Percentiles rank a stretch among this genome's conserved stretches.
phyloP scores from a whole-genome alignment of 169 alveolate genomes.

The Plasmodium adleri region DNA sequence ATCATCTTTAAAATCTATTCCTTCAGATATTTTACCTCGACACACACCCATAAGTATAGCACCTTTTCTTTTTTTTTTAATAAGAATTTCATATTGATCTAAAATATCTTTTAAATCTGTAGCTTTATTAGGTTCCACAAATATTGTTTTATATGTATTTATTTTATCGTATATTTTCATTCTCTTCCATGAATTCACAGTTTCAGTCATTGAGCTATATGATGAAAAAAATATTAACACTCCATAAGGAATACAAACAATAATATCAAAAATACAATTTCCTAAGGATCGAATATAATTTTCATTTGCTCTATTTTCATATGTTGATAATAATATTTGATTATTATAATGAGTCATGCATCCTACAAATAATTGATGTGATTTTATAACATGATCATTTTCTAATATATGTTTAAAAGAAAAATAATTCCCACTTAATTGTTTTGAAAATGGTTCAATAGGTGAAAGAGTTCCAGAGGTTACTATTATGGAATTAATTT shows the following conservation, averaged over 20 bases:
- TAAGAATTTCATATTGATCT: constrained; percentile 82
- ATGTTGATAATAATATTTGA: constrained; percentile 85
- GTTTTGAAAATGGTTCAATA: constrained; percentile 90
- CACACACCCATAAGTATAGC: constrained; percentile 94
- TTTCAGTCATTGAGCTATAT: constrained; percentile 90
- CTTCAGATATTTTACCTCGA: constrained; percentile 96
- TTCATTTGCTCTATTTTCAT: constrained; percentile 86
- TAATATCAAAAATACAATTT: constrained; percentile 86
- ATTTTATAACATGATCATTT: constrained; percentile 93
- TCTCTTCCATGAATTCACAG: constrained; percentile 88
- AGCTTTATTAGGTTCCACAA: constrained; percentile 82
- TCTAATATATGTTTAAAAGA: constrained; percentile 91
- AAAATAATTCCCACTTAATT: constrained; percentile 89
- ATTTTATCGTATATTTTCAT: constrained; percentile 83
- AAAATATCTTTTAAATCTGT: constrained; percentile 77
- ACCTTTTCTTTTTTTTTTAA: constrained; percentile 86
- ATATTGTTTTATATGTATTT: constrained; percentile 79
- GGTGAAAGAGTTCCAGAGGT: constrained; percentile 98
- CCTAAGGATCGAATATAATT: constrained; percentile 88
- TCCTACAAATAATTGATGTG: constrained; percentile 88
- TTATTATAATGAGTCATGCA: constrained; percentile 81
- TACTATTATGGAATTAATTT: constrained; percentile 89
- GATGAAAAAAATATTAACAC: constrained; percentile 92
- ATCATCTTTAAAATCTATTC: constrained; percentile 94
- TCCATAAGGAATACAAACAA: constrained; percentile 89